phyloP scores from a whole-genome alignment of 2,329 filamentous ascomycete genomes.

The Colletotrichum destructivum region DNA sequence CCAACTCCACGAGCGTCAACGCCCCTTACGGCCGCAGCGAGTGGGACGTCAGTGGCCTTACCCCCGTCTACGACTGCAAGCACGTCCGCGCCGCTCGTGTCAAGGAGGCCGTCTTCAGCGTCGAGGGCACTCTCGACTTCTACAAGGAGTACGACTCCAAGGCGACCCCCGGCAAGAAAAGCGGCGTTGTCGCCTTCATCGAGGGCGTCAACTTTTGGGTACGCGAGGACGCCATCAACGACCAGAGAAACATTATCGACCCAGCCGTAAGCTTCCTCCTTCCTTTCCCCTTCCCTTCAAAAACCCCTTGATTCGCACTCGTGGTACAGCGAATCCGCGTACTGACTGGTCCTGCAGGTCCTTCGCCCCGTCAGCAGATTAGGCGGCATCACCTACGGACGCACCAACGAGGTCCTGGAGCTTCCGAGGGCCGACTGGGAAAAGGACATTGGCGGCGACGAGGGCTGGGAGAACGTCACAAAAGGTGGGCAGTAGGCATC shows the following conservation, averaged over 20 bases:
- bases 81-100: slow-evolving; percentile 81
- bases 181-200: slow-evolving; percentile 80
- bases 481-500: slow-evolving; percentile 56
- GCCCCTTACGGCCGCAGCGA: slow-evolving; percentile 83
- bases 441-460: slow-evolving; percentile 65
- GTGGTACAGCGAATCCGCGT: not conserved
- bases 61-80: slow-evolving; percentile 74
- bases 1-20: slow-evolving; percentile 85
- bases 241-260: slow-evolving; percentile 81
- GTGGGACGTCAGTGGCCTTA: slow-evolving; percentile 74
- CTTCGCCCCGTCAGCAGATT: slow-evolving; percentile 83
- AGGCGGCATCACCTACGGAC: slow-evolving; percentile 88
- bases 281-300: not conserved
- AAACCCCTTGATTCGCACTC: not conserved
- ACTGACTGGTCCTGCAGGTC: slow-evolving; percentile 60
- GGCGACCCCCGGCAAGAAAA: slow-evolving; percentile 79
- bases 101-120: slow-evolving; percentile 84
- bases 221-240: slow-evolving; percentile 88
- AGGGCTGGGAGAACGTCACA: slow-evolving; percentile 71
- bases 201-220: slow-evolving; percentile 93
- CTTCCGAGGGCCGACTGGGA: slow-evolving; percentile 74
- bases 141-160: slow-evolving; percentile 83
- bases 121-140: slow-evolving; percentile 86
- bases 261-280: slow-evolving; percentile 65
- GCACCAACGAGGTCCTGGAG: slow-evolving; percentile 80